These are phyloP conservation scores for Metschnikowia shivogae DNA, from an alignment of 805 yeast genomes.

Conservation along the genomic window DNA sequence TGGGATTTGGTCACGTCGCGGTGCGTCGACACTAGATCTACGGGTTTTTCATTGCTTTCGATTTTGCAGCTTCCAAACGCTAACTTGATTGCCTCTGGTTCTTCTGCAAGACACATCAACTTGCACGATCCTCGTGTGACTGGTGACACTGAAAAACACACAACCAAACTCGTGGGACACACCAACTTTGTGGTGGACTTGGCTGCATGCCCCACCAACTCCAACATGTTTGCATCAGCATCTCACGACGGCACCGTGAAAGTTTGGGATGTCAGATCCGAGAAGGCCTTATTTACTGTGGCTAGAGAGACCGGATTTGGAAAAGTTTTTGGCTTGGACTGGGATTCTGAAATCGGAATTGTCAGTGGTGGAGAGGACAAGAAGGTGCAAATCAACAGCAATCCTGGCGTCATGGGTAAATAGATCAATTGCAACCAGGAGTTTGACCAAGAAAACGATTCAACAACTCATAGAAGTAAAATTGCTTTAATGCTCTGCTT, in stretches of 20 bases:
- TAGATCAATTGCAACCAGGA: too few species aligned
- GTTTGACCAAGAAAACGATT: not conserved
- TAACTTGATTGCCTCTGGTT: conserved; percentile 83
- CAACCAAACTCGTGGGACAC: conserved; percentile 79
- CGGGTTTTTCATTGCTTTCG: conserved; percentile 81
- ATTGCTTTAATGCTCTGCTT: not conserved
- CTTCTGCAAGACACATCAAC: conserved; percentile 95
- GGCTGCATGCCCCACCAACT: conserved; percentile 70
- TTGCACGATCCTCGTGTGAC: conserved; percentile 85
- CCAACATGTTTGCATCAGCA: conserved; percentile 79
- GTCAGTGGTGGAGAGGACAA: conserved; percentile 94
- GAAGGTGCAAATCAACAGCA: conserved; percentile 74
- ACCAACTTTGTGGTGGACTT: conserved; percentile 83
- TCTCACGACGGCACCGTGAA: conserved; percentile 96
- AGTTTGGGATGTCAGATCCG: conserved; percentile 93
- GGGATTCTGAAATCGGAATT: conserved; percentile 79
- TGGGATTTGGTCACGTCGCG: conserved; percentile 92
- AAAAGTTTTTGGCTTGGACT: conserved; percentile 82
- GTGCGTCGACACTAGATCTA: conserved; percentile 81
- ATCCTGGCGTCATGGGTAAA: conserved; percentile 4
- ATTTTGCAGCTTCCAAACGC: conserved; percentile 62
- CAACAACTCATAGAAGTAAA: not conserved
- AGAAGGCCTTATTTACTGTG: conserved; percentile 74
- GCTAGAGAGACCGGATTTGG: conserved; percentile 59
- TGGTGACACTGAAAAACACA: conserved; percentile 56